A percentile compares a stretch with the other conserved stretches of the same genome.
Conservation (phyloP, 179 eudicot genomes). For the Spergularia azorica region DNA sequence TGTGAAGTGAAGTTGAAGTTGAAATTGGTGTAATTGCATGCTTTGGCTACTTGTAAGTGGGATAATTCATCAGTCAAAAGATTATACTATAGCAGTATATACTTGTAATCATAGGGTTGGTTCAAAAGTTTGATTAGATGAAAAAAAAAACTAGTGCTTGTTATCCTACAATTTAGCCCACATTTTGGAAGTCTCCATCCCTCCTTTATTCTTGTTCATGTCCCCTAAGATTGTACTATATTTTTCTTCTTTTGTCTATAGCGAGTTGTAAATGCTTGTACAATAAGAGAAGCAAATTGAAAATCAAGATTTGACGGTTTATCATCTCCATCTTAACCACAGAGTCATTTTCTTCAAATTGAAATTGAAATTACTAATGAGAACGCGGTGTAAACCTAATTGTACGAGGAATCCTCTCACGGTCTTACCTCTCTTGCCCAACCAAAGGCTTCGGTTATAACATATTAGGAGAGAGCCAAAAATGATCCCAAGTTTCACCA, state of each 20-base stretch:
- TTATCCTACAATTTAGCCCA: slow-evolving; percentile 19
- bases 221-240: not conserved
- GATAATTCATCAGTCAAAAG: slow-evolving; percentile 24
- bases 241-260: not conserved
- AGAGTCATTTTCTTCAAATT: not conserved
- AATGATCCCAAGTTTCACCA: no score
- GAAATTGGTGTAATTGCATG: slow-evolving; percentile 24
- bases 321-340: no score
- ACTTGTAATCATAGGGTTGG: slow-evolving; percentile 20
- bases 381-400: no score
- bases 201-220: not conserved
- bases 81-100: slow-evolving; percentile 13
- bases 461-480: no score
- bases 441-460: no score
- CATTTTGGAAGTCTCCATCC: not conserved
- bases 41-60: slow-evolving; percentile 17
- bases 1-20: not conserved
- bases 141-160: slow-evolving; percentile 3
- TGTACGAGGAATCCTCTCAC: no score
- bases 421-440: no score
- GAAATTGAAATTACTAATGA: not conserved
- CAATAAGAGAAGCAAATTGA: no score
- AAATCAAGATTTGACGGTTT: no score
- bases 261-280: not conserved
- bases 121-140: slow-evolving; percentile 13